Conservation (phyloP, 2,329 filamentous ascomycete species). For the Ophiosphaerella narmari region DNA sequence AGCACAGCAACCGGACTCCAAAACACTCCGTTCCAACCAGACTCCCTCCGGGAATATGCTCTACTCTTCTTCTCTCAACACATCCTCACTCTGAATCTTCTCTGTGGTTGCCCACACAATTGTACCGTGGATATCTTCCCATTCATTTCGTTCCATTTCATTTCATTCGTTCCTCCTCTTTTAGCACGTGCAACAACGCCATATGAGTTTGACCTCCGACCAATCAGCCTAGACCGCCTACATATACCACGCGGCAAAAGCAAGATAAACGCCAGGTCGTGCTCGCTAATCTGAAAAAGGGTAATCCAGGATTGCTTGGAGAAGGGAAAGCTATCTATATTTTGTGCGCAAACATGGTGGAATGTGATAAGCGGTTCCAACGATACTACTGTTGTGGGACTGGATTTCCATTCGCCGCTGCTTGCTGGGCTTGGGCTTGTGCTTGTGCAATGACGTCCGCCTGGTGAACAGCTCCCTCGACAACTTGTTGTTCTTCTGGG, state of each 20-base stretch:
- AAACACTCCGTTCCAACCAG: too few relatives aligned
- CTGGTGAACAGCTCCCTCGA: conserved; percentile 77
- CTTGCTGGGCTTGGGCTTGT: conserved; percentile 28
- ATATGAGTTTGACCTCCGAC: conserved; percentile 6
- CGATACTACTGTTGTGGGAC: conserved; percentile 21
- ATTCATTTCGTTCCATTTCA: conserved; percentile 11
- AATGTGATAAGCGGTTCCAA: not conserved
- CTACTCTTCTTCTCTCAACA: too few relatives aligned
- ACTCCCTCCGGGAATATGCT: too few relatives aligned
- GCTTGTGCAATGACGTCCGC: conserved; percentile 60
- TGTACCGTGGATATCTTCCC: conserved; percentile 24
- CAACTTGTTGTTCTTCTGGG: conserved; percentile 77
- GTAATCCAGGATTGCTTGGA: conserved; percentile 27
- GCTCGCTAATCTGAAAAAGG: conserved; percentile 38
- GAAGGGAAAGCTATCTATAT: conserved; percentile 28
- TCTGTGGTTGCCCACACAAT: conserved; percentile 20
- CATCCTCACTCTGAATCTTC: not conserved
- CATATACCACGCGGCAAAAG: conserved; percentile 14
- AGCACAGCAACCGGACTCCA: too few relatives aligned
- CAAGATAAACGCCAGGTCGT: conserved; percentile 20
- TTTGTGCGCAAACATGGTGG: not conserved
- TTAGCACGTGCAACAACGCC: conserved; percentile 17
- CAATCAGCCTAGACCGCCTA: conserved; percentile 7
- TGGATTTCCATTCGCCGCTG: conserved; percentile 23
- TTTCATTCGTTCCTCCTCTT: conserved; percentile 3